Base-by-base conservation (phyloP, 139 green algal species). In the Auxenochlorella protothecoides region DNA sequence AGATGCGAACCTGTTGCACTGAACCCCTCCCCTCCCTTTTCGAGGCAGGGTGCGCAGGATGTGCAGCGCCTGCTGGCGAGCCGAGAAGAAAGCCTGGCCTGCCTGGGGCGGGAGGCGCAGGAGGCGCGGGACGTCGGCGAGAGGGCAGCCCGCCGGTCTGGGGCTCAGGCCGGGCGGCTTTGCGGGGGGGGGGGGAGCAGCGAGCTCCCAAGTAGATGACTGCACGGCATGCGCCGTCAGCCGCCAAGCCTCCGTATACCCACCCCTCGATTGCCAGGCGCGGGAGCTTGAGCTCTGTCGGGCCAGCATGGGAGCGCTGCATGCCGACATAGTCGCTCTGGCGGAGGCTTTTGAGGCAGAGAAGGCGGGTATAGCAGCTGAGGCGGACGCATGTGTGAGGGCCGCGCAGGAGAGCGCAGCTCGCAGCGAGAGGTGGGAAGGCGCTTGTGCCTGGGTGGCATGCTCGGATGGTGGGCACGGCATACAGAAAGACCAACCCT, bases 321-420 rank as follows among this genome's bases (percentile, higher is more conserved):
- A 96, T 72, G 61, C 65, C 5, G 86, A 76, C 62, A 61, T 96
- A 70, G 81, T 81, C 61, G 74, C 87, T 76, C 69, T 91, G 61
- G 70, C 89, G 65, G 55, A 76, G 51, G 85, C 87, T 68, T 89
- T 88, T 77, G 83, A 87, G 7, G 63, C 66, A 3, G 85, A 95
- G 74, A 76, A 76, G 65, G 65, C 59, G n/a, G 11, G 16, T 0
- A 62, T 11, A 62, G 9, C 27, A 44, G 27, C 27, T 44, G 27
- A 44, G 27, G 27, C 27, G 27, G 27, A 44, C 2, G 57, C 9
- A 62, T 10, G 57, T 11, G 57, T 15, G 57, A 62, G 57, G 11
- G 57, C 10, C 57, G 57, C 11, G 9, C 57, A 11, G 9, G 57
- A 62, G 57, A 62, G 57, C 9, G 57, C 57, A 2, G 57, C 9